Conservation (phyloP, 2,329 filamentous ascomycete genomes). For the Trichophyton simii region DNA sequence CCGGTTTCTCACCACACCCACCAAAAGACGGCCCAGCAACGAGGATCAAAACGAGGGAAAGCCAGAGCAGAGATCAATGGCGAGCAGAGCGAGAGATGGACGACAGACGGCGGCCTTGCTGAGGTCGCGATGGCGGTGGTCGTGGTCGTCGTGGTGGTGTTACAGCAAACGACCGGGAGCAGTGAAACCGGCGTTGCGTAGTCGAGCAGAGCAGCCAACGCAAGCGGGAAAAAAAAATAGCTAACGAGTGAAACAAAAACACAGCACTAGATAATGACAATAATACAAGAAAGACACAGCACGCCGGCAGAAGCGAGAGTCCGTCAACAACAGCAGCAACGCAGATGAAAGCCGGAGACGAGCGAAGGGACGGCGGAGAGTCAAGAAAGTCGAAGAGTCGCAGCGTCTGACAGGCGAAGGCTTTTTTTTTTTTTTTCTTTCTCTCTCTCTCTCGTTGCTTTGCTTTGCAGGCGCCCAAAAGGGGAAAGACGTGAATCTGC, state of each 20-base stretch:
- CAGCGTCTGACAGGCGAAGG: background rate
- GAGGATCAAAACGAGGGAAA: background rate
- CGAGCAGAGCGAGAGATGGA: background rate
- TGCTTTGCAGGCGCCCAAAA: background rate
- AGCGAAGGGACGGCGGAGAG: background rate
- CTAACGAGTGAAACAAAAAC: background rate
- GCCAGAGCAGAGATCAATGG: background rate
- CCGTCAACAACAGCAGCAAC: background rate
- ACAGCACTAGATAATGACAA: background rate
- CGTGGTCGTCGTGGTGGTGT: background rate
- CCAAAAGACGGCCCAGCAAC: background rate
- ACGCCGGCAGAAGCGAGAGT: background rate
- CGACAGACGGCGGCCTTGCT: background rate
- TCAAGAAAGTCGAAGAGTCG: background rate
- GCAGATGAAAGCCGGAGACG: background rate
- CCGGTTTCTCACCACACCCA: background rate
- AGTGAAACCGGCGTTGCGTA: background rate
- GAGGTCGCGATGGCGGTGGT: too few species aligned
- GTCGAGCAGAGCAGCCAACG: background rate
- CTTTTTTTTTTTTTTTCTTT: background rate
- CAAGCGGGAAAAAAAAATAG: too few species aligned
- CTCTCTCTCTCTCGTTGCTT: background rate
- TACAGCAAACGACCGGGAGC: background rate
- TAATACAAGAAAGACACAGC: background rate
- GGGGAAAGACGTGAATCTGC: slow-evolving; percentile 1